Conservation (phyloP, 2,329 filamentous ascomycete species). For the Orbilia brochopaga region DNA sequence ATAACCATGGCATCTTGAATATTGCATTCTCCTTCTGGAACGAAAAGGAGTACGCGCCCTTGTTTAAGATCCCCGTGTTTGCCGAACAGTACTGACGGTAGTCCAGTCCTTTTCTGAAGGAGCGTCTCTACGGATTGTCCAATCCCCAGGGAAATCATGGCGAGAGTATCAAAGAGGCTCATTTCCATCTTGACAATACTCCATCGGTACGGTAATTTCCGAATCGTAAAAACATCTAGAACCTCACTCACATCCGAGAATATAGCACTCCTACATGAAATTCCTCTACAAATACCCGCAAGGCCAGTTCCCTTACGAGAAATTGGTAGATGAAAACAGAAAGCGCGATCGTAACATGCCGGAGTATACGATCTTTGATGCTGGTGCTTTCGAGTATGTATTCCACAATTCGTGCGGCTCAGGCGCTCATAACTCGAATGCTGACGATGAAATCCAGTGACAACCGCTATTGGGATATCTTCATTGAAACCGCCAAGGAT, state of each 20-base stretch:
- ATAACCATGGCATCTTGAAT: constrained; percentile 79
- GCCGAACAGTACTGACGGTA: constrained; percentile 22
- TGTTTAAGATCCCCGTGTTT: neutral
- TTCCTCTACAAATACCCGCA: constrained; percentile 98
- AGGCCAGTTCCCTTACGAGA: constrained; percentile 86
- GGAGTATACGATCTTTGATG: constrained; percentile 92
- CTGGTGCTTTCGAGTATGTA: constrained; percentile 73
- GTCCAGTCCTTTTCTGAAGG: constrained; percentile 84
- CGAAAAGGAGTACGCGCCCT: constrained; percentile 78
- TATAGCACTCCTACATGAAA: constrained; percentile 96
- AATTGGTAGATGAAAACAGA: constrained; percentile 83
- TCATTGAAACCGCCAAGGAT: constrained; percentile 95
- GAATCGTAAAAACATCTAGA: too few relatives aligned
- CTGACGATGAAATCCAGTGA: constrained; percentile 60
- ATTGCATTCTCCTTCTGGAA: constrained; percentile 98
- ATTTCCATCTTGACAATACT: constrained; percentile 95
- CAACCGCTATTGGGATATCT: constrained; percentile 93
- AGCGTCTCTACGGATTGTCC: constrained; percentile 90
- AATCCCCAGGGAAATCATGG: constrained; percentile 98
- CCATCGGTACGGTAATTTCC: constrained; percentile 71
- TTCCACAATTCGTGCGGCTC: neutral
- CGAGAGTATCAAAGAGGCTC: constrained; percentile 93
- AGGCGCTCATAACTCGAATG: neutral
- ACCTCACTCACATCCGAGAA: constrained; percentile 1
- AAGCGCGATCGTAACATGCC: constrained; percentile 74